These are phyloP conservation scores for Ogataea populi-albae DNA, from an alignment of 805 yeast genomes.

Conservation along the genomic window DNA sequence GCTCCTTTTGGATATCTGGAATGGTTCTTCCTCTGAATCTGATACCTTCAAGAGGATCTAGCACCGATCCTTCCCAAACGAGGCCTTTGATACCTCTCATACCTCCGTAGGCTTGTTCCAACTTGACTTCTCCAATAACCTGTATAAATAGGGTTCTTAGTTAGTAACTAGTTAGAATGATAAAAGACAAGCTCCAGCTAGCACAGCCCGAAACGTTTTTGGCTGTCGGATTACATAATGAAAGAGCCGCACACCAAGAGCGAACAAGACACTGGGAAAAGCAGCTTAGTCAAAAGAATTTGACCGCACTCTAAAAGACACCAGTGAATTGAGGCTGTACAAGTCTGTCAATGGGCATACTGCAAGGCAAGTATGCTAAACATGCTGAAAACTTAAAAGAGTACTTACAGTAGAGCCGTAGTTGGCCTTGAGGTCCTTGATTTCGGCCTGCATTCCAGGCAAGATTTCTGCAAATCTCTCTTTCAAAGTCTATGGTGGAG, in stretches of 20 bases:
- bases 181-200: conserved; percentile 6
- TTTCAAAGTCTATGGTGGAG: conserved; percentile 66
- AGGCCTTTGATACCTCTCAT: conserved; percentile 85
- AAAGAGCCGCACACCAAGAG: too few species aligned
- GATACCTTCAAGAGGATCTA: conserved; percentile 83
- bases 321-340: too few species aligned
- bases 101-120: conserved; percentile 88
- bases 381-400: too few species aligned
- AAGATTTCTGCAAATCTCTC: conserved; percentile 90
- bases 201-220: too few species aligned
- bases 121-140: conserved; percentile 66
- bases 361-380: too few species aligned
- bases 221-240: too few species aligned
- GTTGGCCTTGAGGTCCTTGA: conserved; percentile 84
- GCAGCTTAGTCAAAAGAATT: too few species aligned
- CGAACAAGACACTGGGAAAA: too few species aligned
- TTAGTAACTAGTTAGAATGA: conserved; percentile 3
- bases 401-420: conserved; percentile 74
- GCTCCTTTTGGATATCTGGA: conserved; percentile 69
- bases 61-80: conserved; percentile 86
- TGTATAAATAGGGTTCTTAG: conserved; percentile 13
- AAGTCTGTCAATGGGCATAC: too few species aligned
- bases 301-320: too few species aligned
- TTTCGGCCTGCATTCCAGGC: conserved; percentile 90
- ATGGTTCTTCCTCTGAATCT: conserved; percentile 83